A percentile compares a stretch with the other conserved stretches of the same genome.
Evolutionary conservation across 768 basidiomycete species (phyloP).

Genomic region (Hericium rajendrae): DNA sequence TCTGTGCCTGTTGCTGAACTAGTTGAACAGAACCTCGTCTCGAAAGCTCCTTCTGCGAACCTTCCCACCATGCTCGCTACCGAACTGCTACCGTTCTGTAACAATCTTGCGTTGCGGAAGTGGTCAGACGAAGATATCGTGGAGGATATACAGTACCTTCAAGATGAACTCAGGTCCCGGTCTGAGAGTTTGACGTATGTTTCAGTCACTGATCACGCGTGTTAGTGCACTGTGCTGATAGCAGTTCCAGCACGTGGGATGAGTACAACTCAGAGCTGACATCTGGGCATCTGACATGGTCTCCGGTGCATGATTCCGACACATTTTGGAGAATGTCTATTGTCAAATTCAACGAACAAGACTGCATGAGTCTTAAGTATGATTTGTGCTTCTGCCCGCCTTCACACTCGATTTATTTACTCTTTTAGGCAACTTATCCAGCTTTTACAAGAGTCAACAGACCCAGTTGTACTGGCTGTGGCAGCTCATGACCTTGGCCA

Average conservation of each 20-base stretch:
- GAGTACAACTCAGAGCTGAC: slow-evolving; percentile 88
- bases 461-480: slow-evolving; percentile 78
- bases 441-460: slow-evolving; percentile 57
- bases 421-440: slow-evolving; percentile 57
- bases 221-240: not conserved
- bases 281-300: slow-evolving; percentile 90
- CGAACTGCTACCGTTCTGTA: slow-evolving; percentile 77
- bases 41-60: slow-evolving; percentile 80
- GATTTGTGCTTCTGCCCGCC: not conserved
- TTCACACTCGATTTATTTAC: not conserved
- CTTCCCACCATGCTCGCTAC: slow-evolving; percentile 88
- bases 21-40: slow-evolving; percentile 67
- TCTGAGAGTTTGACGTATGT: slow-evolving; percentile 87
- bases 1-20: not conserved
- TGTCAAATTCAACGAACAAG: slow-evolving; percentile 72
- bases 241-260: slow-evolving; percentile 71
- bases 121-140: slow-evolving; percentile 93
- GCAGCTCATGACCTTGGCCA: slow-evolving; percentile 91
- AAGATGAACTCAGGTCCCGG: slow-evolving; percentile 74
- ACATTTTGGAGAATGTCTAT: slow-evolving; percentile 99
- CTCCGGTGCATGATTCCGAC: slow-evolving; percentile 92
- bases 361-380: slow-evolving; percentile 78
- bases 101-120: slow-evolving; percentile 75
- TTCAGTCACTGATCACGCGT: not conserved
- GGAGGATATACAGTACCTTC: slow-evolving; percentile 84